Evolutionary conservation across 805 yeast genomes (phyloP), one percentile per base, ranked within the genome.

Genomic region (Metschnikowia amazonensis): DNA sequence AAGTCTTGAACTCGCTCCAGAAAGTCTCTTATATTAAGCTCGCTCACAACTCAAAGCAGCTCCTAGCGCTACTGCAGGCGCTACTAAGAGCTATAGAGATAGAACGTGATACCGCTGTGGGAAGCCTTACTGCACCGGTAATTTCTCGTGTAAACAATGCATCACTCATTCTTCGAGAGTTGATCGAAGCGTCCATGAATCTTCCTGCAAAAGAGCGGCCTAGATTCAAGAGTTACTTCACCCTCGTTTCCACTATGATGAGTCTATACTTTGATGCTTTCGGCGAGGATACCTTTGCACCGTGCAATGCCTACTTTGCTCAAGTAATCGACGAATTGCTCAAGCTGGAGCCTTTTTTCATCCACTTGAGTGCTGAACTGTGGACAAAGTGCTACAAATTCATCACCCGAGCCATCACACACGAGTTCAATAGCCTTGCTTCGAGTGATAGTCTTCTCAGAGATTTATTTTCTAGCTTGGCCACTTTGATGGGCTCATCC

Each of bases 101-200:
- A 13, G 84, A 80, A 46, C 57, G 64, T n/a, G 51, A 58, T 1
- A 33, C 60, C 3, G 67, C 57, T 47, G 63, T 39, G 16, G 59
- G 58, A 44, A 60, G 47, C 37, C 51, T 54, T 5, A 44, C 72
- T 0, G 41, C 51, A 8, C 50, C 67, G 4, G 62, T 62, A 2
- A 64, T 62, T 20, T 45, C 49, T 8, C 55, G 75, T 42, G 54
- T 68, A 6, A 52, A 66, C 16, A 56, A 52, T 14, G 70, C 67
- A 0, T 63, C 70, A 5, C 64, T 62, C 36, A 43, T 62, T 5
- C 47, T 74, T 2, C 52, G 73, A 20, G 55, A 53, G 16, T 25
- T 68, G 9, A 43, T 62, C 3, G 47, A 43, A 30, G 49, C 46
- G 5, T 31, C 38, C 3, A 20, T 54, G 55, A 52, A 33, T 48